phyloP scores from a whole-genome alignment of 805 yeast genomes.

The Suhomyces faveliae region DNA sequence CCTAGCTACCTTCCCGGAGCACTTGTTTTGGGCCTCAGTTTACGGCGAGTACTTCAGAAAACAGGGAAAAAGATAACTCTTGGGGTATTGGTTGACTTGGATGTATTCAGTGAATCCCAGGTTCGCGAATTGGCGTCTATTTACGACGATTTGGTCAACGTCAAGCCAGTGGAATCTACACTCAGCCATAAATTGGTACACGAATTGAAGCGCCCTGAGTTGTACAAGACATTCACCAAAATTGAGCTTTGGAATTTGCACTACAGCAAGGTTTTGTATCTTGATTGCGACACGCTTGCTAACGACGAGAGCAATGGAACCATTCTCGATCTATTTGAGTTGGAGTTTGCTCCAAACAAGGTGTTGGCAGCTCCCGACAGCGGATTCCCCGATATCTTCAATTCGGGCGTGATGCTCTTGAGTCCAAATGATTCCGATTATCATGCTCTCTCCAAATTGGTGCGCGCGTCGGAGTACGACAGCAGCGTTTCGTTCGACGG shows the following conservation, averaged over 20 bases:
- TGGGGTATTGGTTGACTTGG: slow-evolving; percentile 35
- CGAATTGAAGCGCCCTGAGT: slow-evolving; percentile 51
- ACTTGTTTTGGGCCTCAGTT: slow-evolving; percentile 44
- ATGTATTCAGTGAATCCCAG: slow-evolving; percentile 25
- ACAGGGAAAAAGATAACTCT: slow-evolving; percentile 7
- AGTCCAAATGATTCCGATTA: slow-evolving; percentile 50
- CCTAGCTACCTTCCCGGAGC: slow-evolving; percentile 58
- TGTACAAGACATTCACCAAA: slow-evolving; percentile 54
- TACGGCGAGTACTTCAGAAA: slow-evolving; percentile 12
- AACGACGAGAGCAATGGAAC: slow-evolving; percentile 11
- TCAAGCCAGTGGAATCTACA: slow-evolving; percentile 22
- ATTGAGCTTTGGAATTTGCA: slow-evolving; percentile 52
- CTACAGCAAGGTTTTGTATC: slow-evolving; percentile 51
- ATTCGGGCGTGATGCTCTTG: slow-evolving; percentile 70
- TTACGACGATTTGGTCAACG: slow-evolving; percentile 33
- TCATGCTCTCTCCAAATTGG: slow-evolving; percentile 35
- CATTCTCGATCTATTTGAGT: slow-evolving; percentile 30
- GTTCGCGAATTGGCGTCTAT: slow-evolving; percentile 21
- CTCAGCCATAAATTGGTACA: slow-evolving; percentile 24
- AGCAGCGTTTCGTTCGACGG: slow-evolving; percentile 62
- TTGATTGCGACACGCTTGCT: slow-evolving; percentile 61
- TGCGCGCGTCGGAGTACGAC: slow-evolving; percentile 14
- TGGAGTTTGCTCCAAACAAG: slow-evolving; percentile 21
- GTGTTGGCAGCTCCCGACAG: slow-evolving; percentile 68
- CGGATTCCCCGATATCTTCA: slow-evolving; percentile 93